phyloP scores from a whole-genome alignment of 2,329 filamentous ascomycete genomes.

The Epichloe bromicola region DNA sequence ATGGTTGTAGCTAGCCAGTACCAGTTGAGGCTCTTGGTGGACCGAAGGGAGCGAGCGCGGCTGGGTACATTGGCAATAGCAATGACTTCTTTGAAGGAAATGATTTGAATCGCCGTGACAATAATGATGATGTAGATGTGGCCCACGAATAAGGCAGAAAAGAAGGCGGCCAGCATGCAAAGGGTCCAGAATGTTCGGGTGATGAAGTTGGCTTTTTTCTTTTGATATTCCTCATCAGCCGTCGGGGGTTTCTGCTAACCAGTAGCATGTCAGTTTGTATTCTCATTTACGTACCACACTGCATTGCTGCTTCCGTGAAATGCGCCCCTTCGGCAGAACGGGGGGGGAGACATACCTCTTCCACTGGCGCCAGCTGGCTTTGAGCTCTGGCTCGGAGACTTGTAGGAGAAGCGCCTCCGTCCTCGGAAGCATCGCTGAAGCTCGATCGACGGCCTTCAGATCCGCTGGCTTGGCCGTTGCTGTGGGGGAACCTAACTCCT shows the following conservation, averaged over 20 bases:
- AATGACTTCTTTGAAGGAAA: conserved; percentile 99
- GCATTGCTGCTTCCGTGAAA: not conserved
- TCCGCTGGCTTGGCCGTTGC: conserved; percentile 28
- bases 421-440: conserved; percentile 58
- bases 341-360: conserved; percentile 18
- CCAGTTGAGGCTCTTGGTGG: conserved; percentile 96
- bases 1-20: conserved; percentile 98
- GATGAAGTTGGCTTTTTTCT: conserved; percentile 97
- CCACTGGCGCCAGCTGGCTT: conserved; percentile 19
- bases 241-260: conserved; percentile 27
- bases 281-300: not conserved
- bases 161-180: conserved; percentile 92
- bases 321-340: not conserved
- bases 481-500: conserved; percentile 41
- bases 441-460: conserved; percentile 50
- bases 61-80: conserved; percentile 93
- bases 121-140: conserved; percentile 95
- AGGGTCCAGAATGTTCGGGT: conserved; percentile 96
- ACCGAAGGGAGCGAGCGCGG: conserved; percentile 76
- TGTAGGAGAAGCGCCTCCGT: conserved; percentile 24
- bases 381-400: conserved; percentile 15
- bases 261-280: not conserved
- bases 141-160: conserved; percentile 81
- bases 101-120: conserved; percentile 85
- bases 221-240: conserved; percentile 64